Evolutionary conservation across 805 yeast species (phyloP).

Genomic region (Barnettozyma sucrosica): DNA sequence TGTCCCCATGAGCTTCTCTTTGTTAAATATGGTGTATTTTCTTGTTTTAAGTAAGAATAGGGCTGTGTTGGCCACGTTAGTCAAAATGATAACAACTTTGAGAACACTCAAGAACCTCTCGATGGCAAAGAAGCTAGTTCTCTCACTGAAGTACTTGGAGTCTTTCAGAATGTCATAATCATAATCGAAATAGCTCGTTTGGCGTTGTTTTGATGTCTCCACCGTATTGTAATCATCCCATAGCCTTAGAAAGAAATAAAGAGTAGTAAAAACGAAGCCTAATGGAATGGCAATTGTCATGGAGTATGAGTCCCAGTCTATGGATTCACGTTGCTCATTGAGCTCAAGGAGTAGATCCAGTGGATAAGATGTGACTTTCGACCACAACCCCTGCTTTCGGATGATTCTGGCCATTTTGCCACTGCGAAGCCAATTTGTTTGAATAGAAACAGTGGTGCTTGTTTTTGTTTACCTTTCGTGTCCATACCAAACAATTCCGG

Average conservation of each 20-base stretch:
- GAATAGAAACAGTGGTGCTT: background rate
- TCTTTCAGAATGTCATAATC: constrained; percentile 14
- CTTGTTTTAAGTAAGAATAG: constrained; percentile 22
- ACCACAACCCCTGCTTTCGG: constrained; percentile 18
- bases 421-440: background rate
- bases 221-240: constrained; percentile 19
- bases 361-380: constrained; percentile 21
- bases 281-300: constrained; percentile 22
- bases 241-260: constrained; percentile 22
- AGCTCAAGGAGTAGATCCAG: constrained; percentile 21
- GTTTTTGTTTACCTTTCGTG: background rate
- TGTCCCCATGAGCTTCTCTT: constrained; percentile 11
- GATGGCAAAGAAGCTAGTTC: constrained; percentile 4
- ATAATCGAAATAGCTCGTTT: constrained; percentile 9
- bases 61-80: constrained; percentile 19
- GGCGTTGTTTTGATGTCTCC: constrained; percentile 1
- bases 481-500: no score
- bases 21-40: constrained; percentile 23
- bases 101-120: constrained; percentile 5
- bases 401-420: constrained; percentile 15
- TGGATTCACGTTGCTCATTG: constrained; percentile 24
- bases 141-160: constrained; percentile 18
- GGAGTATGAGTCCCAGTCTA: constrained; percentile 27
- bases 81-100: constrained; percentile 13
- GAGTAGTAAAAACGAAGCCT: constrained; percentile 19